Evolutionary conservation across 129 eudicot genomes (phyloP), one percentile per base, ranked within the genome.

Genomic region (Logfia minima): DNA sequence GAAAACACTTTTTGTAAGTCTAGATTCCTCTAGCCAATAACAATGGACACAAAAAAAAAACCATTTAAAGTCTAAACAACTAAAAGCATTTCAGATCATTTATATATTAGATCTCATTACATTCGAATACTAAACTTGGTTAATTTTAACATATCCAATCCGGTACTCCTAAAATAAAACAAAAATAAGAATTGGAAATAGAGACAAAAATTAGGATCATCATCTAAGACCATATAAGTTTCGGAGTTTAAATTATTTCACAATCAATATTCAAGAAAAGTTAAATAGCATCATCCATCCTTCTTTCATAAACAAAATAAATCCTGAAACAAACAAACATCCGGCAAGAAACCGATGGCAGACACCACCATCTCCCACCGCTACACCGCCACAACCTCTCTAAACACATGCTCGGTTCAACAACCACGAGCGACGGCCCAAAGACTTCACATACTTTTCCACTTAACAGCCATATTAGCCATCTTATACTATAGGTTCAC

Each of bases 391-490:
- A 52, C 78, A 39, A 48, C 63, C 55, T 37, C 88, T 39, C 90
- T 88, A 29, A 83, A 86, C 80, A 68, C 83, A 18, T 85, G 86
- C 81, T 59, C 84, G 28, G 85, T 83, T 48, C 92, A 85, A 70
- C 78, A 88, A 75, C 92, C 88, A n/a, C 84, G 83, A 51, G 83
- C 90, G 77, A 70, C 77, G 71, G 79, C 86, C 70, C 87, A 84
- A 86, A 82, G 89, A 51, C 74, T 81, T 23, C 89, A 88, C 78
- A 81, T 76, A 64, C 43, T 83, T 65, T 55, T 88, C 61, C 89
- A 88, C 79, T 75, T 73, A 6, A 70, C 75, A 11, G 90, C 82
- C 79, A 53, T 67, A 26, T 18, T 80, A n/a, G 86, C 88, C 68
- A 51, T 88, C 23, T 81, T 88, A 55, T 86, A 84, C 86, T 84